Conservation (phyloP, 208 protist species). For the Wallacemonas sp. region DNA sequence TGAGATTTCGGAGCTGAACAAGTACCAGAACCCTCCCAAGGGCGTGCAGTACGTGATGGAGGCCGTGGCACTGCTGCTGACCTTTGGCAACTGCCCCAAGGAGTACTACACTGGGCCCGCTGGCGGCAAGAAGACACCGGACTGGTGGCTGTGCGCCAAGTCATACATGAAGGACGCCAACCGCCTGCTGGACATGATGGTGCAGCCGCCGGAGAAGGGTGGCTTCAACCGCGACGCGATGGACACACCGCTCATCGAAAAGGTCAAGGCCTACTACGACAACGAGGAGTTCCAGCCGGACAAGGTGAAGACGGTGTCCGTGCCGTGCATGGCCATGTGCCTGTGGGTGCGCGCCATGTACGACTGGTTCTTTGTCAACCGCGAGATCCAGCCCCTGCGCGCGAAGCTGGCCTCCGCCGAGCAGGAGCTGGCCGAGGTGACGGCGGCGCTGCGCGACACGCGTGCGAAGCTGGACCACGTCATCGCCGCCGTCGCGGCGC, state of each 20-base stretch:
- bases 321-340: slow-evolving; percentile 98
- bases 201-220: slow-evolving; percentile 82
- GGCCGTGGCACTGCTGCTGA: slow-evolving; percentile 95
- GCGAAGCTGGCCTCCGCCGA: slow-evolving; percentile 84
- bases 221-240: slow-evolving; percentile 95
- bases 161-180: slow-evolving; percentile 93
- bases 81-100: slow-evolving; percentile 94
- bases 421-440: slow-evolving; percentile 89
- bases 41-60: slow-evolving; percentile 98
- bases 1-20: slow-evolving; percentile 97
- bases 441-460: slow-evolving; percentile 88
- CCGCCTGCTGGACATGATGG: slow-evolving; percentile 90
- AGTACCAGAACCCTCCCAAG: slow-evolving; percentile 95
- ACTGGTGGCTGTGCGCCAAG: slow-evolving; percentile 96
- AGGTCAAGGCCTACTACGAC: slow-evolving; percentile 94
- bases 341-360: slow-evolving; percentile 98
- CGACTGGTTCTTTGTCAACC: slow-evolving; percentile 96
- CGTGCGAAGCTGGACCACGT: slow-evolving; percentile 90
- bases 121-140: slow-evolving; percentile 92
- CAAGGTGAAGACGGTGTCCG: slow-evolving; percentile 92
- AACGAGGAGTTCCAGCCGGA: slow-evolving; percentile 92
- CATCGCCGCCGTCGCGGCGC: slow-evolving; percentile 89
- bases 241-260: slow-evolving; percentile 93
- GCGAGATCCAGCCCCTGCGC: slow-evolving; percentile 94
- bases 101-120: slow-evolving; percentile 93